phyloP scores from a whole-genome alignment of 2,329 filamentous ascomycete genomes.

The Pseudogymnoascus destructans region DNA sequence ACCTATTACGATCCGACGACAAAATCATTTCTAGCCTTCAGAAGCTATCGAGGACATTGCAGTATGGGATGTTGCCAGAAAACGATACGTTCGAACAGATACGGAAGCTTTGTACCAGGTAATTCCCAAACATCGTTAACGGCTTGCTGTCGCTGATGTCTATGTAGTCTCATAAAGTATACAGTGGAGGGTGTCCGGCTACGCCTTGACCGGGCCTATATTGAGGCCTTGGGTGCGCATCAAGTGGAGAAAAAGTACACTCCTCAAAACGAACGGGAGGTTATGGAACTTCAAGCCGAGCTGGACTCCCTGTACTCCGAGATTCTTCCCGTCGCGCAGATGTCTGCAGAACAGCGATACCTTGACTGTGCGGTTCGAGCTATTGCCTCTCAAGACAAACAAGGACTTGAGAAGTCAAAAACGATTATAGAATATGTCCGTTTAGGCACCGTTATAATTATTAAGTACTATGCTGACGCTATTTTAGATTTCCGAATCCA shows the following conservation, averaged over 20 bases:
- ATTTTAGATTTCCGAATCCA: conserved; percentile 38
- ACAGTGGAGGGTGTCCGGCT: conserved; percentile 43
- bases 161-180: conserved; percentile 39
- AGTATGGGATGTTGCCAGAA: conserved; percentile 38
- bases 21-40: conserved; percentile 51
- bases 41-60: conserved; percentile 50
- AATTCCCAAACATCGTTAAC: conserved; percentile 10
- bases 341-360: conserved; percentile 56
- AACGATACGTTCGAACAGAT: conserved; percentile 41
- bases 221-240: conserved; percentile 31
- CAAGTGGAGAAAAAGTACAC: neutral
- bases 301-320: conserved; percentile 58
- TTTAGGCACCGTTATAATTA: neutral
- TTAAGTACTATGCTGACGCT: neutral
- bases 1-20: conserved; percentile 47
- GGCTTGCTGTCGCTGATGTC: neutral
- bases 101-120: conserved; percentile 45
- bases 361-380: conserved; percentile 44
- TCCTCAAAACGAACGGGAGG: conserved; percentile 27
- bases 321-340: conserved; percentile 55
- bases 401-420: conserved; percentile 33
- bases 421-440: conserved; percentile 40
- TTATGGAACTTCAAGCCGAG: conserved; percentile 44
- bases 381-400: conserved; percentile 32
- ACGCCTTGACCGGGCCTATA: conserved; percentile 41